Evolutionary conservation across 1,284 basidiomycete species (phyloP).

Genomic region (Ganoderma meredithae): DNA sequence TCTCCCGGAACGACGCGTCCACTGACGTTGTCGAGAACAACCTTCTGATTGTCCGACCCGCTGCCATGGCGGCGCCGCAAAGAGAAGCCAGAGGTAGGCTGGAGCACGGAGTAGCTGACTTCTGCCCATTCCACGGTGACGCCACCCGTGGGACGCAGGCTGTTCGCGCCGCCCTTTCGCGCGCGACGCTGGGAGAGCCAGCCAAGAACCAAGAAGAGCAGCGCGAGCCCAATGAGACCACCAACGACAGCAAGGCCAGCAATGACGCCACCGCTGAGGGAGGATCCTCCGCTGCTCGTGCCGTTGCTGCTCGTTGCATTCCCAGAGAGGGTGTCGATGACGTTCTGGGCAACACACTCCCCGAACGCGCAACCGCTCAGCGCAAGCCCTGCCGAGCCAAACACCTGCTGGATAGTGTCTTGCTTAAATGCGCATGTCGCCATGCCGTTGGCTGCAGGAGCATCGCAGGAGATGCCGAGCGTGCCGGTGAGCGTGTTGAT

Average conservation of each 20-base stretch:
- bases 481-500: conserved; percentile 67
- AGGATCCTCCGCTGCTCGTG: conserved; percentile 40
- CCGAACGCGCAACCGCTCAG: conserved; percentile 81
- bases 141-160: conserved; percentile 50
- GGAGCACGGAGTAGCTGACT: conserved; percentile 69
- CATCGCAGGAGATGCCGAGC: conserved; percentile 73
- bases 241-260: conserved; percentile 88
- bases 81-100: conserved; percentile 13
- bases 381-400: conserved; percentile 75
- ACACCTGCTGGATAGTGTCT: conserved; percentile 64
- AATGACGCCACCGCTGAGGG: conserved; percentile 82
- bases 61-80: conserved; percentile 14
- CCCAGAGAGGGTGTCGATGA: conserved; percentile 63
- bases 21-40: conserved; percentile 74
- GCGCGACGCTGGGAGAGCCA: conserved; percentile 69
- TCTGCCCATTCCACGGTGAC: conserved; percentile 75
- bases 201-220: conserved; percentile 68
- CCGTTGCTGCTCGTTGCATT: conserved; percentile 39
- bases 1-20: conserved; percentile 79
- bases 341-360: conserved; percentile 84
- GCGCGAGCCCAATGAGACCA: conserved; percentile 62
- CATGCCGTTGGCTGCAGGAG: conserved; percentile 52
- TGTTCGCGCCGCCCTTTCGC: conserved; percentile 48
- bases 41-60: conserved; percentile 57
- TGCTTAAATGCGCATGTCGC: conserved; percentile 83